These are phyloP conservation scores for Dittrichia graveolens DNA, from an alignment of 129 eudicot species.

Conservation along the genomic window DNA sequence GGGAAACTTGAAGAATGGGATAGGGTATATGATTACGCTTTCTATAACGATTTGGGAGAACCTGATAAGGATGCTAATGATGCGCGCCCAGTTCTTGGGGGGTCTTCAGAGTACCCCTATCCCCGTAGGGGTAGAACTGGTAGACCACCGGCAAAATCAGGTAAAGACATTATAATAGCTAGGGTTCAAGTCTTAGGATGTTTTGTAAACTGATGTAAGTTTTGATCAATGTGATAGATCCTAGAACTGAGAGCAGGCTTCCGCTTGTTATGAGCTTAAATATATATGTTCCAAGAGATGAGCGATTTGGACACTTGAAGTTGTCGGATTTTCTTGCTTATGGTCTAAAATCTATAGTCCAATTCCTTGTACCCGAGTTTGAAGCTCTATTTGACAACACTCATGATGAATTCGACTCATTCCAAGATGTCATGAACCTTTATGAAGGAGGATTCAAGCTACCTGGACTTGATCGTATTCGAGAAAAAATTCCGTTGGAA, in stretches of 20 bases:
- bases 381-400: slow-evolving; percentile 48
- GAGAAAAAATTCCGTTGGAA: slow-evolving; percentile 50
- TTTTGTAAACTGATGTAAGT: not conserved
- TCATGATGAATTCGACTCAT: slow-evolving; percentile 52
- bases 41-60: slow-evolving; percentile 67
- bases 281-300: slow-evolving; percentile 84
- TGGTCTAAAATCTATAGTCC: slow-evolving; percentile 52
- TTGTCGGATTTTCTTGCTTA: slow-evolving; percentile 59
- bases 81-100: slow-evolving; percentile 65
- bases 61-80: slow-evolving; percentile 45
- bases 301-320: slow-evolving; percentile 60
- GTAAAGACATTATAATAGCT: slow-evolving; percentile 24
- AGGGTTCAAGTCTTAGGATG: not conserved
- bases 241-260: slow-evolving; percentile 56
- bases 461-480: slow-evolving; percentile 38
- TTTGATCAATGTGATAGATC: slow-evolving; percentile 44
- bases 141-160: slow-evolving; percentile 57
- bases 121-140: slow-evolving; percentile 86
- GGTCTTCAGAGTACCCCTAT: slow-evolving; percentile 64
- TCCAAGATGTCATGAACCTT: slow-evolving; percentile 52
- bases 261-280: slow-evolving; percentile 45
- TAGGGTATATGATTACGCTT: slow-evolving; percentile 72
- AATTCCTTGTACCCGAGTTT: slow-evolving; percentile 52
- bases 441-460: slow-evolving; percentile 62
- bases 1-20: slow-evolving; percentile 71